These are phyloP conservation scores for Quercus tomentella DNA, from an alignment of 331 rosid species.

Conservation along the genomic window DNA sequence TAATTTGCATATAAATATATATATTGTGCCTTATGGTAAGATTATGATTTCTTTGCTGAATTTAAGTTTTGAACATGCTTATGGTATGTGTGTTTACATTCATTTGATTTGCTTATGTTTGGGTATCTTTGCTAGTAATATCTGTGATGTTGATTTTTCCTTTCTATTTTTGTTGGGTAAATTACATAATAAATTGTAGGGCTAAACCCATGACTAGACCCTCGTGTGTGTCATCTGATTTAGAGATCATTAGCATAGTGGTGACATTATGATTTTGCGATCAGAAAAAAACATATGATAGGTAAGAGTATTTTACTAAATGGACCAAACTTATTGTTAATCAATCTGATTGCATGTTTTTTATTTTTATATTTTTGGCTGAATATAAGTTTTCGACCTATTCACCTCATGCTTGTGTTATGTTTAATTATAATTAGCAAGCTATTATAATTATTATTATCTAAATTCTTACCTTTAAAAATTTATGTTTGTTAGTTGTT, in stretches of 20 bases:
- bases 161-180: no score
- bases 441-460: not conserved
- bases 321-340: not conserved
- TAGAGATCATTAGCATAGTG: not conserved
- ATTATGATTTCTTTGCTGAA: not conserved
- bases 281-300: no score
- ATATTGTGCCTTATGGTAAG: not conserved
- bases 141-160: not conserved
- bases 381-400: not conserved
- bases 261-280: not conserved
- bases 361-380: not conserved
- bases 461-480: not conserved
- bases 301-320: not conserved
- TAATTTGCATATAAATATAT: not conserved
- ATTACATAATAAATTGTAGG: not conserved
- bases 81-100: not conserved
- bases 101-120: not conserved
- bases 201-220: not conserved
- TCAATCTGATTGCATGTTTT: not conserved
- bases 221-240: not conserved
- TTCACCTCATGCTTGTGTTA: slow-evolving; percentile 3
- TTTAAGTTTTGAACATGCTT: not conserved
- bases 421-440: not conserved
- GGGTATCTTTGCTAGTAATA: not conserved
- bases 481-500: not conserved